A percentile compares a stretch with the other conserved stretches of the same genome.
Conservation (phyloP, 2,329 filamentous ascomycete genomes). For the Hansfordia pulvinata region DNA sequence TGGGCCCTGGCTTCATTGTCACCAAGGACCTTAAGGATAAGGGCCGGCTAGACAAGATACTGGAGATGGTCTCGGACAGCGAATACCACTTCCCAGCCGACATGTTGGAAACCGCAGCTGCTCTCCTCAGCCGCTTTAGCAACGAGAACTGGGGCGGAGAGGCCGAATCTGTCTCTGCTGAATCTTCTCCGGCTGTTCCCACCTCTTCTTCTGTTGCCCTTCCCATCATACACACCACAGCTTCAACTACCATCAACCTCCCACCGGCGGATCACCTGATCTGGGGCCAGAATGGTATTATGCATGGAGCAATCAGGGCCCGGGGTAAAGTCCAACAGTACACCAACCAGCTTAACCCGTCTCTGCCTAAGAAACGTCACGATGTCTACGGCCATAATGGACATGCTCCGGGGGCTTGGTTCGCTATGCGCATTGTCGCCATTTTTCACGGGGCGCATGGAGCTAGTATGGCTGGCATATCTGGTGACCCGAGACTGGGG, state of each 20-base stretch:
- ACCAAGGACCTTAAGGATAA: slow-evolving; percentile 6
- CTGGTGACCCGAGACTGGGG: slow-evolving; percentile 7
- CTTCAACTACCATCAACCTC: slow-evolving; percentile 2
- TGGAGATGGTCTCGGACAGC: slow-evolving; percentile 10
- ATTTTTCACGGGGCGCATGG: slow-evolving; percentile 11
- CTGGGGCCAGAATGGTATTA: slow-evolving; percentile 11
- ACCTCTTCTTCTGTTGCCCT: background rate
- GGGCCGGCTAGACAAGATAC: slow-evolving; percentile 9
- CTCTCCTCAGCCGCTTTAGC: slow-evolving; percentile 7
- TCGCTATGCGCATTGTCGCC: slow-evolving; percentile 2
- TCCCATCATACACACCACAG: too few species aligned
- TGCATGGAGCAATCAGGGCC: slow-evolving; percentile 10
- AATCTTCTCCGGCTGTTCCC: background rate
- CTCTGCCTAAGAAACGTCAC: slow-evolving; percentile 4
- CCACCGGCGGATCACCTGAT: slow-evolving; percentile 9
- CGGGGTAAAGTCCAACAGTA: slow-evolving; percentile 3
- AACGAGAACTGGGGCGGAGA: slow-evolving; percentile 12
- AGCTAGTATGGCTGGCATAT: slow-evolving; percentile 10
- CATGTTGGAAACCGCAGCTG: slow-evolving; percentile 5
- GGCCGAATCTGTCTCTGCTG: slow-evolving; percentile 4
- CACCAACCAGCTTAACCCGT: slow-evolving; percentile 8
- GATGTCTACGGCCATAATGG: slow-evolving; percentile 14
- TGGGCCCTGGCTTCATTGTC: too few species aligned
- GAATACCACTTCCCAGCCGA: slow-evolving; percentile 6
- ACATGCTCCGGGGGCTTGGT: slow-evolving; percentile 12